Percentiles rank a stretch among this genome's conserved stretches.
phyloP scores from a whole-genome alignment of 345 rosid genomes.

The Toxicodendron radicans region DNA sequence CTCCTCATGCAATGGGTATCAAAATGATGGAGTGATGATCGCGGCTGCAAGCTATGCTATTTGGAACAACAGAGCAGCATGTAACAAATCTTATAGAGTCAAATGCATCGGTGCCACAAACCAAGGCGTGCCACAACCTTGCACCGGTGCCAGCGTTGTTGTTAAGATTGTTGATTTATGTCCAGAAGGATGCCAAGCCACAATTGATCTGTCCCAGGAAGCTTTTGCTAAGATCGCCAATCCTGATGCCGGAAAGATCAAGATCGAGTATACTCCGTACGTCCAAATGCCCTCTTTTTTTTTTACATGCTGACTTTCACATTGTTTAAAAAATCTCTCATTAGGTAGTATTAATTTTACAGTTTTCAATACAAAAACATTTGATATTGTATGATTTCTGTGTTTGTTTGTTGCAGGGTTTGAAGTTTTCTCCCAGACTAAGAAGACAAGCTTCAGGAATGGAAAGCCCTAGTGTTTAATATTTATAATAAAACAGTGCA shows the following conservation, averaged over 20 bases:
- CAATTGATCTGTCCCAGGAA: not conserved
- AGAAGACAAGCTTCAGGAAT: not conserved
- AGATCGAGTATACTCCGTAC: not conserved
- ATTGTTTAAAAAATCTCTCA: too few relatives aligned
- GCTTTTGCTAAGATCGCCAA: not conserved
- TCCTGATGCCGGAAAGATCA: not conserved
- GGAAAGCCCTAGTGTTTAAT: not conserved
- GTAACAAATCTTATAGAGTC: slow-evolving; percentile 39
- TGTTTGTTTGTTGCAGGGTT: not conserved
- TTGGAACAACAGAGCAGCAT: slow-evolving; percentile 41
- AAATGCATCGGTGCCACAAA: slow-evolving; percentile 33
- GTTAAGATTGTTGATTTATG: slow-evolving; percentile 45
- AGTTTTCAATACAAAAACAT: too few relatives aligned
- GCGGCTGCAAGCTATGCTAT: slow-evolving; percentile 46
- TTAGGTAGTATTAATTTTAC: too few relatives aligned
- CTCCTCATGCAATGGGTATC: slow-evolving; percentile 35
- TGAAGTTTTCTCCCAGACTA: not conserved
- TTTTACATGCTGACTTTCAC: too few relatives aligned
- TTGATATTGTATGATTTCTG: too few relatives aligned
- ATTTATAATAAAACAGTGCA: too few relatives aligned
- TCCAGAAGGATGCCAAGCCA: not conserved
- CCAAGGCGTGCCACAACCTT: slow-evolving; percentile 7
- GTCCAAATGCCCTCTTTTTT: not conserved
- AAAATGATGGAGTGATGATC: slow-evolving; percentile 34
- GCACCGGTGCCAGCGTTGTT: slow-evolving; percentile 33